Conservation (phyloP, 108 stramenopile species). For the Skeletonema menzelii region DNA sequence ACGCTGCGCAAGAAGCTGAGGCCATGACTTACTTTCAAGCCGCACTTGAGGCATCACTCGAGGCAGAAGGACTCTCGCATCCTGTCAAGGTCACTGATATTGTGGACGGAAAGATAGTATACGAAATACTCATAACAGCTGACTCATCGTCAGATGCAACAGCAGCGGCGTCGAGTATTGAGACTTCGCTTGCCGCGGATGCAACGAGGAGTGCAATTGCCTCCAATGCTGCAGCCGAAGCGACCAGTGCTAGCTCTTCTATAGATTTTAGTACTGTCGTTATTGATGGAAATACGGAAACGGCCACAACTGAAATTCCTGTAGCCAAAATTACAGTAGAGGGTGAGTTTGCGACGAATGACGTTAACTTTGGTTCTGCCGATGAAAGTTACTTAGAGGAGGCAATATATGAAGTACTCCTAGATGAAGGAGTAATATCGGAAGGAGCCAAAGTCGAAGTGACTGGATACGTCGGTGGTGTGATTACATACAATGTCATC, state of each 20-base stretch:
- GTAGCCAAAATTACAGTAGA: background rate
- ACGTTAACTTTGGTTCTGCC: background rate
- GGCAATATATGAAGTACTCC: background rate
- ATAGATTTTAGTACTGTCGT: background rate
- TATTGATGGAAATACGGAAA: background rate
- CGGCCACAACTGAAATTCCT: background rate
- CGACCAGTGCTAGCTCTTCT: background rate
- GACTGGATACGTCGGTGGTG: background rate
- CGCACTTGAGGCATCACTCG: background rate
- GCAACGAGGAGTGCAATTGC: background rate
- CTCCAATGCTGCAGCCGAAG: background rate
- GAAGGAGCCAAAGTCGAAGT: background rate
- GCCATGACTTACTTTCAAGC: conserved; percentile 7
- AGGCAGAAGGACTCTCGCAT: too few species aligned
- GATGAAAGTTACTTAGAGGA: background rate
- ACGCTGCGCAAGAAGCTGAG: background rate
- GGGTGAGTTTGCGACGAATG: background rate
- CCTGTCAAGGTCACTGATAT: background rate
- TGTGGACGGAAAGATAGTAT: background rate
- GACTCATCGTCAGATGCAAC: background rate
- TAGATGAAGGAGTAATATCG: background rate
- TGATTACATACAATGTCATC: background rate
- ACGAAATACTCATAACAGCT: background rate
- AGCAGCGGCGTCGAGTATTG: background rate
- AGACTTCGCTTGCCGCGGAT: background rate